Conservation (phyloP, 2,329 filamentous ascomycete species). For the Chrysosporium queenslandicum region DNA sequence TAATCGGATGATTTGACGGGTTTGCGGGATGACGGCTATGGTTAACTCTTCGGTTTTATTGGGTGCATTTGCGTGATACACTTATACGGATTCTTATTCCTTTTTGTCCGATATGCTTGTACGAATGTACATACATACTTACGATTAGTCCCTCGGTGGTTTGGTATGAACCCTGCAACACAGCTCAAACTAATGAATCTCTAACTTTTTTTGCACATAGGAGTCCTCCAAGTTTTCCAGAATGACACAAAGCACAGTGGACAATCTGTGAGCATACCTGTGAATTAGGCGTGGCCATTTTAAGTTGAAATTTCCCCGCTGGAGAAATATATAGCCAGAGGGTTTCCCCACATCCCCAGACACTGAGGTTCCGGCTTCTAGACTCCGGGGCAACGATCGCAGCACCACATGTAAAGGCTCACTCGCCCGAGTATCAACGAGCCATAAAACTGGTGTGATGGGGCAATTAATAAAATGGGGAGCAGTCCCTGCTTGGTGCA, state of each 20-base stretch:
- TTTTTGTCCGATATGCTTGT: neutral
- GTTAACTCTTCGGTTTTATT: neutral
- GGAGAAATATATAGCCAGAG: neutral
- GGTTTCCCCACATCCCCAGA: neutral
- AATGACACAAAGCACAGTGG: too few species aligned
- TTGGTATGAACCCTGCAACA: neutral
- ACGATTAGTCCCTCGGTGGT: neutral
- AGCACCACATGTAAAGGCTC: neutral
- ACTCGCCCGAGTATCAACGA: neutral
- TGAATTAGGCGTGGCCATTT: neutral
- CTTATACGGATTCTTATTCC: neutral
- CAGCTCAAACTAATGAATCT: neutral
- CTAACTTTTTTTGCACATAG: neutral
- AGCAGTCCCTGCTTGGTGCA: neutral
- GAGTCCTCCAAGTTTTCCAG: too few species aligned
- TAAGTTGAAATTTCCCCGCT: neutral
- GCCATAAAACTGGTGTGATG: neutral
- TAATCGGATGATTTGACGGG: neutral
- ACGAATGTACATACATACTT: constrained; percentile 1
- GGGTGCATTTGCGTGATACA: neutral
- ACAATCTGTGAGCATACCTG: too few species aligned
- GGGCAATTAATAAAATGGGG: neutral
- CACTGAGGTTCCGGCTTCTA: neutral
- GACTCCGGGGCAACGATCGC: neutral
- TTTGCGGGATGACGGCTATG: neutral